Percentiles rank a stretch among this genome's conserved stretches.
phyloP scores from a whole-genome alignment of 257 asterid species.

The Nicotiana tomentosiformis region DNA sequence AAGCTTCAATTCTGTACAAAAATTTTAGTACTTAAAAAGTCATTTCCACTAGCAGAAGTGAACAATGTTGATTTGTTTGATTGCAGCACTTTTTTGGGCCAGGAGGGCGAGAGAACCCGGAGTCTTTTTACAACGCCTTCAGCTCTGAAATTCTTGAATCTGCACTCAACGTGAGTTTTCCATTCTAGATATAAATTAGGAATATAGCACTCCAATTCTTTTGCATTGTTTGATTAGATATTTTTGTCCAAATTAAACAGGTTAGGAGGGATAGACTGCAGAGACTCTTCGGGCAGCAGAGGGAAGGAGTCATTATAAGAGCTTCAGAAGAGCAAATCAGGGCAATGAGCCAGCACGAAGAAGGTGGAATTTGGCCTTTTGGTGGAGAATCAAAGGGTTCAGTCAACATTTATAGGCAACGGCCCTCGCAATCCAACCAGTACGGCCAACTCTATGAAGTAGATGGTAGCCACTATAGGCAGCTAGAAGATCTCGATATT shows the following conservation, averaged over 20 bases:
- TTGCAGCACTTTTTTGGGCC: slow-evolving; percentile 47
- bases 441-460: slow-evolving; percentile 54
- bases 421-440: slow-evolving; percentile 35
- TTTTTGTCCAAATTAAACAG: slow-evolving; percentile 6
- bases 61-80: not conserved
- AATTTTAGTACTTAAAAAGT: not conserved
- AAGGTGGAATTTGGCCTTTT: slow-evolving; percentile 67
- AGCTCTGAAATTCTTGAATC: slow-evolving; percentile 62
- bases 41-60: no score
- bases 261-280: slow-evolving; percentile 28
- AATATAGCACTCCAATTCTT: not conserved
- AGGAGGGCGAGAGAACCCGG: slow-evolving; percentile 45
- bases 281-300: slow-evolving; percentile 43
- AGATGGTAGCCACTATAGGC: slow-evolving; percentile 22
- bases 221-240: not conserved
- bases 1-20: not conserved
- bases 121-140: slow-evolving; percentile 46
- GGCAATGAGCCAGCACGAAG: slow-evolving; percentile 43
- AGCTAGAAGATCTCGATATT: slow-evolving; percentile 39
- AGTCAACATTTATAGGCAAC: slow-evolving; percentile 30
- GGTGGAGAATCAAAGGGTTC: slow-evolving; percentile 39
- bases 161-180: slow-evolving; percentile 37
- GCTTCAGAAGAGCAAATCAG: slow-evolving; percentile 57
- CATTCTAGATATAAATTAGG: not conserved
- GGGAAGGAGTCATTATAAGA: slow-evolving; percentile 39